Evolutionary conservation across 1,284 basidiomycete species (phyloP), one percentile per base, ranked within the genome.

Genomic region (Apiotrichum akiyoshidainum): DNA sequence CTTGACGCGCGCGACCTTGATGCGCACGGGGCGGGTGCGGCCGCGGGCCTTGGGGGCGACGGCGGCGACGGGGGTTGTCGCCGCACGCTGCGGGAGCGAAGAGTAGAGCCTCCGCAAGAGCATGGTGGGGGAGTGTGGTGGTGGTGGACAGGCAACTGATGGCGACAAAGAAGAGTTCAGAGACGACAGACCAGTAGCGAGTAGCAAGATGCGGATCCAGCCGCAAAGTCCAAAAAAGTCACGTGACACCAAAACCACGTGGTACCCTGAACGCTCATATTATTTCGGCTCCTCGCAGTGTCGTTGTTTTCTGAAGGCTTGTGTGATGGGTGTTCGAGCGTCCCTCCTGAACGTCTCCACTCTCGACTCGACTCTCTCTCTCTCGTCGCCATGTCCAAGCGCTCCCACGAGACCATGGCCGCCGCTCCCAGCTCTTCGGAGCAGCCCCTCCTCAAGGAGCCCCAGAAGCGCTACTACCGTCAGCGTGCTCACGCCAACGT

Each of bases 401-500:
- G 72, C 55, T 44, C 67, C 14, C 67, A 67, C 63, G 68, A 71
- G 22, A 54, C 59, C 22, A 64, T 61, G 55, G 46, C 48, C 17
- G 47, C 51, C 10, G 41, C 53, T 16, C 57, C 67, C 6, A 53
- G 49, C 1, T 42, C 58, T 11, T 55, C 56, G 26, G 58, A 66
- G n/a, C 35, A 50, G 39, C 56, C 56, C 5, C 51, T 73, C 31
- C 63, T 74, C 17, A 63, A 66, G 47, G 66, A 68, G 37, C 72
- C 72, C 12, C 72, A 96, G 89, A 98, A 98, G 87, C 86, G 89
- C 70, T 91, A 90, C 78, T 99, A 99, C 78, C 84, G 96, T 22
- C 96, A 99, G 75, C 84, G 96, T 57, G 96, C 95, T 5, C 95
- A 99, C 75, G 94, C 95, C 9, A 99, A 99, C 76, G 95, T 95